Evolutionary conservation across 345 rosid species (phyloP).

Genomic region (Draba incana): DNA sequence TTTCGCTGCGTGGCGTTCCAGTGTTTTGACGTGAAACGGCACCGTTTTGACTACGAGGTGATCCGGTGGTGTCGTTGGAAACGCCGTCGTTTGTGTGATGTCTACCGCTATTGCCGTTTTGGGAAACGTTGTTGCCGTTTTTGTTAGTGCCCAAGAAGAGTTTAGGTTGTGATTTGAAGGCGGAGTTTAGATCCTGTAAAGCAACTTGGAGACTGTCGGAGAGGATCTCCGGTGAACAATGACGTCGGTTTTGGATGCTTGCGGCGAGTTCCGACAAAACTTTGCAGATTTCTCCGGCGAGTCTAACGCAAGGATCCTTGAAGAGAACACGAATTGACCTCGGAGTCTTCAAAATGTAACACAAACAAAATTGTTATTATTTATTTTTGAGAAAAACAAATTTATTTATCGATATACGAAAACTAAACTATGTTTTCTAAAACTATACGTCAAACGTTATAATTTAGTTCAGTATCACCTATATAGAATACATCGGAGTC

Average conservation of each 20-base stretch:
- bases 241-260: conserved; percentile 61
- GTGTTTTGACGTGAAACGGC: conserved; percentile 40
- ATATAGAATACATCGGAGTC: too few relatives aligned
- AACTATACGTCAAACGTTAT: too few relatives aligned
- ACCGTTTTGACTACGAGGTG: conserved; percentile 28
- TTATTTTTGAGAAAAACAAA: background rate
- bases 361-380: background rate
- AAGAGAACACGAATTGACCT: conserved; percentile 61
- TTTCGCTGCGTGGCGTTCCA: conserved; percentile 21
- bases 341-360: conserved; percentile 53
- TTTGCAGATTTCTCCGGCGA: conserved; percentile 66
- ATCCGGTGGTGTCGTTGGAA: conserved; percentile 16
- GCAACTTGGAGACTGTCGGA: conserved; percentile 78
- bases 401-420: background rate
- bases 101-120: conserved; percentile 56
- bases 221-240: conserved; percentile 74
- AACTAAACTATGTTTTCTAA: background rate
- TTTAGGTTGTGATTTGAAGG: conserved; percentile 74
- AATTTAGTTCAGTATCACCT: too few relatives aligned
- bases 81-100: conserved; percentile 30
- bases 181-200: conserved; percentile 68
- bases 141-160: conserved; percentile 65
- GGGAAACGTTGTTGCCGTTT: conserved; percentile 26
- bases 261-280: conserved; percentile 62
- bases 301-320: conserved; percentile 71